Base-by-base conservation (phyloP, 106 monocot genomes). In the Dioscorea zingiberensis region DNA sequence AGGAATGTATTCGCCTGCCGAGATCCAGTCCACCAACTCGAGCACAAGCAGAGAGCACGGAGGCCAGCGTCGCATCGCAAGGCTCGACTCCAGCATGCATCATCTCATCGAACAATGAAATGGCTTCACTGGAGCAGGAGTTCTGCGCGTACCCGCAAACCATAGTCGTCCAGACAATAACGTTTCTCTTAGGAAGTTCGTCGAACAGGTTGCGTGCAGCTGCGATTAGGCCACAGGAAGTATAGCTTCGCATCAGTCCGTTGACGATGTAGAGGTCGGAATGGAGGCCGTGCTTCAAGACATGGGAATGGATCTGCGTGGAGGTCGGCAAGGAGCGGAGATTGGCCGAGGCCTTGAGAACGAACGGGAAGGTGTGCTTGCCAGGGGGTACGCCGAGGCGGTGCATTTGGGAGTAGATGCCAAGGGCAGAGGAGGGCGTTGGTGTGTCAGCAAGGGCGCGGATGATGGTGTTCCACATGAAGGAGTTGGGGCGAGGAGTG, bases 401-500 rank as follows among this genome's bases (percentile, higher is more conserved):
- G 21, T 45, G 71, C 89, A 89, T 89, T 18, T 27, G 47, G 27
- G 60, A 16, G 60, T 74, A 85, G 64, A 85, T 44, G 27, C 2
- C 64, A 66, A 90, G 11, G 28, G 93, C 83, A 23, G 45, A 60
- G 24, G 60, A 46, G 11, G 93, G 82, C 24, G 27, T 11, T 3
- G 82, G 69, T 71, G 79, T 47, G 58, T 32, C 65, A 49, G 87
- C 76, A 64, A 73, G 74, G 54, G 77, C 80, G 48, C 83, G 84
- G 79, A 95, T 77, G 73, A 87, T 70, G 61, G 91, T 85, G 77
- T 91, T 95, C 75, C 76, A 81, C 76, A 87, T 80, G 87, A 85
- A 87, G 76, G 91, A 83, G 80, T 95, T 95, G 27, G 91, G 87
- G 15, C 58, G 21, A 30, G 29, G 21, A 56, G 72, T 72, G 76